Percentiles rank a stretch among this genome's conserved stretches.
Conservation (phyloP, 345 rosid species). For the Excoecaria cochinchinensis region DNA sequence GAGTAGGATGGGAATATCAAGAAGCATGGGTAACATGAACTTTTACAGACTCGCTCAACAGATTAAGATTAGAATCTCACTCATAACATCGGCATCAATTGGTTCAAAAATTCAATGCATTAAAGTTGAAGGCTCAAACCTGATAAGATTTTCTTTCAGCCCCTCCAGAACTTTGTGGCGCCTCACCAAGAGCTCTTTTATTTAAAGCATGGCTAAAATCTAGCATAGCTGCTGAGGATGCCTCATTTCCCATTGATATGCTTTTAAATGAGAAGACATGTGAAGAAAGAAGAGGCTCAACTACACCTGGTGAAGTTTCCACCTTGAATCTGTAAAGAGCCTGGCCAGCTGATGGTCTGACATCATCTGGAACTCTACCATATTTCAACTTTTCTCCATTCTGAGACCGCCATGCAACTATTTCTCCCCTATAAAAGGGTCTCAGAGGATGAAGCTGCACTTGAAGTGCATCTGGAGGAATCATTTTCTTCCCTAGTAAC, state of each 20-base stretch:
- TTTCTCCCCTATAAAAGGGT: conserved; percentile 90
- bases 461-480: conserved; percentile 75
- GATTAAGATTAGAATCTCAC: neutral
- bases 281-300: conserved; percentile 71
- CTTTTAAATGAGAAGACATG: conserved; percentile 91
- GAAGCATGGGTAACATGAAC: neutral
- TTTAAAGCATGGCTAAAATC: conserved; percentile 33
- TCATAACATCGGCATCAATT: neutral
- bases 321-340: conserved; percentile 83
- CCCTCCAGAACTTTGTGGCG: conserved; percentile 54
- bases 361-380: conserved; percentile 91
- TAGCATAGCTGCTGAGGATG: conserved; percentile 32
- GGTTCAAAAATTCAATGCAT: neutral
- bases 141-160: conserved; percentile 47
- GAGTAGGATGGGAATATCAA: neutral
- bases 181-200: conserved; percentile 26
- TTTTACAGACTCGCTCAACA: neutral
- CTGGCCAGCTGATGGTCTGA: conserved; percentile 88
- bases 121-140: conserved; percentile 42
- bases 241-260: conserved; percentile 49
- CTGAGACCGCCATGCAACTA: conserved; percentile 81
- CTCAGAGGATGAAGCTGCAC: conserved; percentile 91
- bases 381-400: conserved; percentile 83
- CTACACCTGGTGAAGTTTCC: conserved; percentile 65
- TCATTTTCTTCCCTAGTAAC: conserved; percentile 67